These are phyloP conservation scores for Aristolochia californica DNA, from an alignment of 164 flowering plant species.

Conservation along the genomic window DNA sequence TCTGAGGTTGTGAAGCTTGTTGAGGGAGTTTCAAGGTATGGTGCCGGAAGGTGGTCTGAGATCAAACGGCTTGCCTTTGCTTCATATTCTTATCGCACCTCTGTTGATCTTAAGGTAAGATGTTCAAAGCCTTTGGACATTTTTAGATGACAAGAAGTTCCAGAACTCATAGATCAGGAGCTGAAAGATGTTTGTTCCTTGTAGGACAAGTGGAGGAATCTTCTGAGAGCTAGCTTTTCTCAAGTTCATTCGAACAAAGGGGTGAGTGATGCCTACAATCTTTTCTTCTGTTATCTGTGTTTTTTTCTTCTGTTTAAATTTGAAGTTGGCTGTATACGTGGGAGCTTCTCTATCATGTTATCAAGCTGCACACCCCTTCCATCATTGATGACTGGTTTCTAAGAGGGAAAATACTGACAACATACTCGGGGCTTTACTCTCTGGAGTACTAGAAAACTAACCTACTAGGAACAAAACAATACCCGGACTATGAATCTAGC, in stretches of 20 bases:
- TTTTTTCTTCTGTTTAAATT: not conserved
- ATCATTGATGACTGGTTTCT: too few relatives aligned
- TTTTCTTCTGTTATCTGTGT: not conserved
- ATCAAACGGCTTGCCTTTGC: conserved; percentile 80
- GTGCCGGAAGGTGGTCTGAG: conserved; percentile 99
- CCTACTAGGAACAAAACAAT: too few relatives aligned
- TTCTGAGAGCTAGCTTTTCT: conserved; percentile 83
- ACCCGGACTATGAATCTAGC: too few relatives aligned
- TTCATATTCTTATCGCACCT: conserved; percentile 70
- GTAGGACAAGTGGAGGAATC: conserved; percentile 98
- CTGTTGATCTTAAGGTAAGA: conserved; percentile 90
- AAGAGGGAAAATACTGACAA: too few relatives aligned
- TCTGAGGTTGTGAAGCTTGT: conserved; percentile 79
- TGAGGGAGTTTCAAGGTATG: conserved; percentile 88
- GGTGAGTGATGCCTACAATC: conserved; percentile 27
- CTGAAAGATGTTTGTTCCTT: conserved; percentile 2
- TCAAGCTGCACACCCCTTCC: too few relatives aligned
- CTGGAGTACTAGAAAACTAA: too few relatives aligned
- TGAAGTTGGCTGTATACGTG: not conserved
- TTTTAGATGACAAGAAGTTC: too few relatives aligned
- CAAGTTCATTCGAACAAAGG: conserved; percentile 42
- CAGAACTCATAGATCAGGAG: too few relatives aligned
- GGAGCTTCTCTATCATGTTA: too few relatives aligned
- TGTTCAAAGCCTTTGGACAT: not conserved
- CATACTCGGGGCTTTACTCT: too few relatives aligned